Base-by-base conservation (phyloP, 2,329 filamentous ascomycete genomes). In the Aspergillus sp. region DNA sequence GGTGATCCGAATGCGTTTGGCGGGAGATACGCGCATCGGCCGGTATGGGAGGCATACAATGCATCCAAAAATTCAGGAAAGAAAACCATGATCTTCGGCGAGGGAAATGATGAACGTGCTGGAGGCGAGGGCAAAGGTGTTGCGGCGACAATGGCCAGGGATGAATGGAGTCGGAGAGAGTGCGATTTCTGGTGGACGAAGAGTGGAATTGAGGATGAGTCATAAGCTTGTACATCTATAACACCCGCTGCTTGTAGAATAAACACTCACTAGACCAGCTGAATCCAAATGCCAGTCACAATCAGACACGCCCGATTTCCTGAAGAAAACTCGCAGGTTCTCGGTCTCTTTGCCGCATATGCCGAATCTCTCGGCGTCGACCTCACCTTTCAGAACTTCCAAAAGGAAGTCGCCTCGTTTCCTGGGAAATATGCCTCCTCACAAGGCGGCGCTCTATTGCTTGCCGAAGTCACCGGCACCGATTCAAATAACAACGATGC, bases 371-470 rank as follows among this genome's bases (percentile, higher is more conserved):
- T 83, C 1, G 67, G 68, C 17, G 69, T 83, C 45, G 78, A 80
- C 53, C 75, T 83, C 32, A 68, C 71, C 9, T 83, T 79, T 57
- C 80, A 83, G 60, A 67, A 72, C 50, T 83, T 81, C 62, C 58
- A 69, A 7, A 57, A 67, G 7, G 80, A 83, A 59, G 66, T 83
- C 17, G 64, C 69, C 5, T 66, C 60, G 7, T 63, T 83, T 13
- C 80, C 80, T 0, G 79, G 79, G 1, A 75, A 75, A 58, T 83
- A 83, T 58, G 61, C 69, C 0, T 60, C 65, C 3, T 61, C 66
- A 2, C 65, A 68, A 3, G 65, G 64, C 3, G 80, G 78, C 2
- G 67, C 70, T 19, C 59, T 82, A 0, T 68, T 80, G 17, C 68
- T 82, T 3, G 77, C 77, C 22, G 58, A 59, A 22, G 45, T 35